Percentiles rank a stretch among this genome's conserved stretches.
Evolutionary conservation across 1,139 yeast species (phyloP).

Genomic region (Yamadazyma kanchanaburiensis): DNA sequence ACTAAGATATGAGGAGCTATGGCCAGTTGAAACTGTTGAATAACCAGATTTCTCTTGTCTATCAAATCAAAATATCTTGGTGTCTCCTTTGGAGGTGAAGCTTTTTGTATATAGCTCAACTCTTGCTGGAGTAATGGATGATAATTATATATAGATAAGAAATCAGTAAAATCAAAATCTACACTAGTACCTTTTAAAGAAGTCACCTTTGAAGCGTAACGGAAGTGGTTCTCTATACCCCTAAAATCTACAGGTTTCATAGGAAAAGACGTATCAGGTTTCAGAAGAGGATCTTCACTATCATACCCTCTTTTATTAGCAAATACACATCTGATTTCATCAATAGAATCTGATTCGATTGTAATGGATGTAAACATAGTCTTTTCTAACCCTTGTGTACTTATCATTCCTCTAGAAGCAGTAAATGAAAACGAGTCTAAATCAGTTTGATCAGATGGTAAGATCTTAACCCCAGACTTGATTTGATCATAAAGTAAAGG

Average conservation of each 20-base stretch:
- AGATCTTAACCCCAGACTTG: not conserved
- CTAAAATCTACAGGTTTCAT: slow-evolving; percentile 12
- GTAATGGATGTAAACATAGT: slow-evolving; percentile 7
- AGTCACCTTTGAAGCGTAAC: slow-evolving; percentile 1
- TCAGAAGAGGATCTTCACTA: slow-evolving; percentile 8
- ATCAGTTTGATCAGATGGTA: slow-evolving; percentile 3
- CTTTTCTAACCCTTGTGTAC: slow-evolving; percentile 6
- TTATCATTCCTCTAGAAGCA: slow-evolving; percentile 10
- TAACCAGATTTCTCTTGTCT: slow-evolving; percentile 1
- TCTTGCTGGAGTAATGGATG: slow-evolving; percentile 5
- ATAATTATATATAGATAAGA: slow-evolving; percentile 3
- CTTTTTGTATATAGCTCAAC: slow-evolving; percentile 1
- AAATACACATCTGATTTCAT: slow-evolving; percentile 5
- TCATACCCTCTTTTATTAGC: slow-evolving; percentile 9
- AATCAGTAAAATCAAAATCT: slow-evolving; percentile 8
- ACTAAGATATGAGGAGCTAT: slow-evolving; percentile 9
- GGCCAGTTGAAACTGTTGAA: slow-evolving; percentile 8
- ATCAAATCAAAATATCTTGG: not conserved
- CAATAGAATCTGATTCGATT: slow-evolving; percentile 2
- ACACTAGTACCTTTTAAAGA: slow-evolving; percentile 2
- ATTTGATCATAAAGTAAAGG: not conserved
- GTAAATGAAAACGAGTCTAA: slow-evolving; percentile 3
- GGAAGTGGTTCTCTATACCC: slow-evolving; percentile 7
- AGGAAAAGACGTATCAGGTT: slow-evolving; percentile 9
- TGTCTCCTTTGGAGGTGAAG: slow-evolving; percentile 2